These are phyloP conservation scores for Fusarium sp. DNA, from an alignment of 2,329 filamentous ascomycete genomes.

Conservation along the genomic window DNA sequence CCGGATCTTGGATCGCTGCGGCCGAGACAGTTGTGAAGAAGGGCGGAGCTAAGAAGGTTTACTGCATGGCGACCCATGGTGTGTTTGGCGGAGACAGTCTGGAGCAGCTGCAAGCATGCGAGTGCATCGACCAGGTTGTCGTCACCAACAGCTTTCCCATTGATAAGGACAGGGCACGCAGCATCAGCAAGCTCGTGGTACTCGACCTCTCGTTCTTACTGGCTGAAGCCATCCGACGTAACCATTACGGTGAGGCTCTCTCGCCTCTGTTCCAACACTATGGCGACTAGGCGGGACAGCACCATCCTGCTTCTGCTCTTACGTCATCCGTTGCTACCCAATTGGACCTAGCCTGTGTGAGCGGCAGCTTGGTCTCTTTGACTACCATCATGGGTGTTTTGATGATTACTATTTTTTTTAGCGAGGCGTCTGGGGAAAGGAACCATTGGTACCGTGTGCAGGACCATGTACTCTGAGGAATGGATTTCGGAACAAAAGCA, in stretches of 20 bases:
- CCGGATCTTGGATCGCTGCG: constrained; percentile 95
- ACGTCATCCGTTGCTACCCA: constrained; percentile 28
- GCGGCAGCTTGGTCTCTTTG: constrained; percentile 31
- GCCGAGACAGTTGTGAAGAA: constrained; percentile 97
- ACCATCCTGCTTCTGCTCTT: constrained; percentile 13
- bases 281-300: constrained; percentile 61
- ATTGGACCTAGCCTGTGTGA: constrained; percentile 10
- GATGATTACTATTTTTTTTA: constrained; percentile 47
- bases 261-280: constrained; percentile 78
- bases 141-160: constrained; percentile 99
- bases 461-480: constrained; percentile 35
- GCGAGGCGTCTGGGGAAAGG: constrained; percentile 56
- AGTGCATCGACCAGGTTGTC: constrained; percentile 93
- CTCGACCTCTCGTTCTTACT: constrained; percentile 91
- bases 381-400: constrained; percentile 37
- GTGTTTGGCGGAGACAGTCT: constrained; percentile 93
- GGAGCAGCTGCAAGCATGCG: constrained; percentile 90
- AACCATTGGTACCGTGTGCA: constrained; percentile 36
- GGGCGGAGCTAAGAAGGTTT: constrained; percentile 92
- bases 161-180: constrained; percentile 77
- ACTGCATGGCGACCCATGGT: constrained; percentile 97
- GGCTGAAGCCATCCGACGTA: constrained; percentile 92
- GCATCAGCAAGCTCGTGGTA: constrained; percentile 86
- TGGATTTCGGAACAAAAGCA: constrained; percentile 31
- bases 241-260: constrained; percentile 94